Conservation (phyloP, 192 early-diverging fungal genomes). For the Podochytrium sp. region DNA sequence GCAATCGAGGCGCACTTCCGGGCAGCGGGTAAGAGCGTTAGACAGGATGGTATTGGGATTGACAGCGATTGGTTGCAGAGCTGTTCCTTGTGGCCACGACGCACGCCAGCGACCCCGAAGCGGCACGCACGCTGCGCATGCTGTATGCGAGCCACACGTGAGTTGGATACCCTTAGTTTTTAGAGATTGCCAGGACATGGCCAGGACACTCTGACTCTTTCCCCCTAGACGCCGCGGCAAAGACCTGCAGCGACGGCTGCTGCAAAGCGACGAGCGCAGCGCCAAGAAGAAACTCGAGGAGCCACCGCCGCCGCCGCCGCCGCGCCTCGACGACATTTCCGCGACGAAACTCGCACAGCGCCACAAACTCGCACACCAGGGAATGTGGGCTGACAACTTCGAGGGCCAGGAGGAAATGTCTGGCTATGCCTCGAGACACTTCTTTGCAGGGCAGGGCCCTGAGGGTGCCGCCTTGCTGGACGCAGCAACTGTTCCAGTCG, state of each 20-base stretch:
- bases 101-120: conserved; percentile 64
- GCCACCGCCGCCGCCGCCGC: background rate
- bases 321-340: background rate
- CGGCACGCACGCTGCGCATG: conserved; percentile 66
- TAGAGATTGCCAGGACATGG: background rate
- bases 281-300: conserved; percentile 4
- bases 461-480: background rate
- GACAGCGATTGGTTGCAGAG: conserved; percentile 30
- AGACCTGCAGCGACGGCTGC: conserved; percentile 57
- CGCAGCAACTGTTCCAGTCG: conserved; percentile 43
- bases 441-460: conserved; percentile 42
- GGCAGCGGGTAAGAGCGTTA: conserved; percentile 61
- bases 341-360: background rate
- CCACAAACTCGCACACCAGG: background rate
- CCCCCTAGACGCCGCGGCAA: conserved; percentile 55
- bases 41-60: background rate
- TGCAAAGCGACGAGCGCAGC: background rate
- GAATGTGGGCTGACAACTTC: conserved; percentile 8
- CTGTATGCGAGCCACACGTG: conserved; percentile 67
- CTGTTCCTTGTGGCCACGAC: conserved; percentile 63
- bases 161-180: background rate
- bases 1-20: conserved; percentile 67
- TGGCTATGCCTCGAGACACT: conserved; percentile 40
- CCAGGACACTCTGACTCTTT: background rate
- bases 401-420: background rate